phyloP scores from a whole-genome alignment of 768 basidiomycete genomes.

The Pluteus cervinus region DNA sequence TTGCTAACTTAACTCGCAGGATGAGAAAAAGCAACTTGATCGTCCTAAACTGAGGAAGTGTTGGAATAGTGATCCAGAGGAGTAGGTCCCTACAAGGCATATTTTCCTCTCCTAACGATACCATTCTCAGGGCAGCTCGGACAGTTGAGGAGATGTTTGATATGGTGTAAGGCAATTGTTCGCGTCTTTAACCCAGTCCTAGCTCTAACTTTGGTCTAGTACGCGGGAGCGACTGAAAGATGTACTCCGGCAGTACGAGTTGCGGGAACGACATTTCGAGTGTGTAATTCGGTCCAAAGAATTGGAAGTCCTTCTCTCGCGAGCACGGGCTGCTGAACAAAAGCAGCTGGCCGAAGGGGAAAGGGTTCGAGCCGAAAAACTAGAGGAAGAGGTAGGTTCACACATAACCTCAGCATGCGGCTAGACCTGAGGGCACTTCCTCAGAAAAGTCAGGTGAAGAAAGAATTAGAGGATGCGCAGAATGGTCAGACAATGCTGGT shows the following conservation, averaged over 20 bases:
- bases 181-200: conserved; percentile 5
- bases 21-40: conserved; percentile 56
- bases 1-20: conserved; percentile 30
- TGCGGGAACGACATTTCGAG: conserved; percentile 89
- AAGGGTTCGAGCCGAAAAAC: conserved; percentile 57
- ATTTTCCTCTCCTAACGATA: neutral
- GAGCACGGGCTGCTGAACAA: conserved; percentile 84
- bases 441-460: conserved; percentile 63
- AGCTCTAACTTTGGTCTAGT: conserved; percentile 31
- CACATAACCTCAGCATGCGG: neutral
- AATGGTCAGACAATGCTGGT: conserved; percentile 74
- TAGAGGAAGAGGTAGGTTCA: conserved; percentile 65
- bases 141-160: conserved; percentile 83
- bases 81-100: conserved; percentile 40
- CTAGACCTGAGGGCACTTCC: neutral
- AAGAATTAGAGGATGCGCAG: conserved; percentile 77
- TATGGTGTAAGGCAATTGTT: conserved; percentile 54
- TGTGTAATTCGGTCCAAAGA: conserved; percentile 90
- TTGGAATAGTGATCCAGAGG: conserved; percentile 70
- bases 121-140: conserved; percentile 52
- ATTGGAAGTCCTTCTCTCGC: conserved; percentile 79
- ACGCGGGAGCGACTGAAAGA: conserved; percentile 84
- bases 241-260: conserved; percentile 81
- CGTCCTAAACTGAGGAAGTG: conserved; percentile 74
- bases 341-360: conserved; percentile 78